phyloP scores from a whole-genome alignment of 1,139 yeast species.

The Geotrichum restrictum region DNA sequence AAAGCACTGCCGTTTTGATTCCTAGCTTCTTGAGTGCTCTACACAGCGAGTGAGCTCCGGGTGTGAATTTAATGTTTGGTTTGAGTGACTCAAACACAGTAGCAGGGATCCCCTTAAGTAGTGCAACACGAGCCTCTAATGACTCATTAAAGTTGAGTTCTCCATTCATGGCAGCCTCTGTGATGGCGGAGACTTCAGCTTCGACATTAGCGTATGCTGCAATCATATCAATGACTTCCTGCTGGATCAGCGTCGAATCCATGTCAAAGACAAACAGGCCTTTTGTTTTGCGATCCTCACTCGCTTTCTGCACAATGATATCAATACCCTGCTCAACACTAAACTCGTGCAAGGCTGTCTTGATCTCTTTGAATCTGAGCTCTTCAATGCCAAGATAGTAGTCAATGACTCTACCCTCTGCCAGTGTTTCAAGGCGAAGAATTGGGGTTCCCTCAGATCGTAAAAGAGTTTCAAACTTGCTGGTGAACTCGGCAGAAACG shows the following conservation, averaged over 20 bases:
- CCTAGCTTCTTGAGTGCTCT: constrained; percentile 58
- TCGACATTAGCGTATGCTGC: constrained; percentile 86
- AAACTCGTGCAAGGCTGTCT: constrained; percentile 26
- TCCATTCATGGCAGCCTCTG: constrained; percentile 96
- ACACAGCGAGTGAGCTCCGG: constrained; percentile 75
- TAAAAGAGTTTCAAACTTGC: constrained; percentile 29
- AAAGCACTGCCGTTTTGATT: constrained; percentile 74
- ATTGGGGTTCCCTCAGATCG: constrained; percentile 26
- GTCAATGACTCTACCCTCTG: constrained; percentile 28
- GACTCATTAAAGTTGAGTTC: constrained; percentile 89
- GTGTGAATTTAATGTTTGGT: constrained; percentile 63
- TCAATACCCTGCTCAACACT: constrained; percentile 38
- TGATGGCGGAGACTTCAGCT: constrained; percentile 69
- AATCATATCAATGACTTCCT: constrained; percentile 92
- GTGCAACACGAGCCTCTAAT: constrained; percentile 63
- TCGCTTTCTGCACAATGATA: constrained; percentile 45
- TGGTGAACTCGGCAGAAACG: constrained; percentile 22
- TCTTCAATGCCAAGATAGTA: constrained; percentile 27
- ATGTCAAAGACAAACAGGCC: constrained; percentile 85
- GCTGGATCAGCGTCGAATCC: constrained; percentile 95
- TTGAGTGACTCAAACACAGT: constrained; percentile 79
- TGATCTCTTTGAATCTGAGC: constrained; percentile 20
- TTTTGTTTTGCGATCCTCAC: constrained; percentile 39
- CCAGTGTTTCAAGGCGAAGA: constrained; percentile 24
- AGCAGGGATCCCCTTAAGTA: constrained; percentile 76